These are phyloP conservation scores for Pilobolus umbonatus DNA, from an alignment of 192 early-diverging fungal genomes.

Conservation along the genomic window DNA sequence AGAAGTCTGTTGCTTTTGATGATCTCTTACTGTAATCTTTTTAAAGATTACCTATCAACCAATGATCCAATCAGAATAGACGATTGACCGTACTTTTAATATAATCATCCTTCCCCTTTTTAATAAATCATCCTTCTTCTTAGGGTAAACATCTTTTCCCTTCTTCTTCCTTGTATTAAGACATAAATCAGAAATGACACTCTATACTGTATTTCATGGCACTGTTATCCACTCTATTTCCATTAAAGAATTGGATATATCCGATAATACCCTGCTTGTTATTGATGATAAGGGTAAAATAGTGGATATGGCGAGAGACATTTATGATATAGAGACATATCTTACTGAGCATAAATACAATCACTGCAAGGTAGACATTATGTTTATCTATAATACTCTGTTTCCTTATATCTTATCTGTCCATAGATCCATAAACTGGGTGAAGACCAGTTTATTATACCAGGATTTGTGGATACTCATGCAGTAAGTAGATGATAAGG, in stretches of 20 bases:
- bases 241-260: slow-evolving; percentile 56
- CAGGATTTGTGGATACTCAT: slow-evolving; percentile 93
- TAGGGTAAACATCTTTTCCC: too few relatives aligned
- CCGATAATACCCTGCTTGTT: slow-evolving; percentile 60
- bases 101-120: too few relatives aligned
- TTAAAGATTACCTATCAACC: neutral
- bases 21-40: slow-evolving; percentile 23
- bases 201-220: slow-evolving; percentile 21
- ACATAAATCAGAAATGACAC: too few relatives aligned
- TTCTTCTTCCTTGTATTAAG: slow-evolving; percentile 6
- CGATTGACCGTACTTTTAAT: neutral
- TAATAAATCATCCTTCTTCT: too few relatives aligned
- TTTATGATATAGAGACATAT: slow-evolving; percentile 30
- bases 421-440: slow-evolving; percentile 38
- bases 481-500: slow-evolving; percentile 42
- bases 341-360: slow-evolving; percentile 8
- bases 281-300: slow-evolving; percentile 67
- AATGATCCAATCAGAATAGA: slow-evolving; percentile 6
- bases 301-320: slow-evolving; percentile 48
- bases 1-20: slow-evolving; percentile 14
- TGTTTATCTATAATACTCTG: too few relatives aligned
- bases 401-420: too few relatives aligned
- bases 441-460: slow-evolving; percentile 72
- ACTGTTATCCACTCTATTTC: slow-evolving; percentile 30
- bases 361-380: neutral